Conservation (phyloP, 116 monocot species). For the Dioscorea cayenensis region DNA sequence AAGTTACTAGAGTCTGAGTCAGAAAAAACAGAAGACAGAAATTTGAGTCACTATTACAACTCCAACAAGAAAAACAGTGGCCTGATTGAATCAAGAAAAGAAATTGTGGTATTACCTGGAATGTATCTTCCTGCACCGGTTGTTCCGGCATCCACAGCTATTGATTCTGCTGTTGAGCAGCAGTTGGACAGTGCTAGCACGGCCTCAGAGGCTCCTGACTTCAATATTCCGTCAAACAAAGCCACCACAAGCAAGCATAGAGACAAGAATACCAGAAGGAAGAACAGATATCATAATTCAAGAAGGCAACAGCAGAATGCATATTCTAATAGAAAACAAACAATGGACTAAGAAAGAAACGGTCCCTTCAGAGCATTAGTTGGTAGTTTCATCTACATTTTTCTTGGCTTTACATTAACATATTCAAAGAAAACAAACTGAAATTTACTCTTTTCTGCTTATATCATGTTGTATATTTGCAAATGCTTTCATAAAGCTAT, state of each 20-base stretch:
- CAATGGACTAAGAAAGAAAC: conserved; percentile 43
- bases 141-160: neutral
- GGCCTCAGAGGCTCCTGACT: neutral
- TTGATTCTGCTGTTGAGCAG: conserved; percentile 7
- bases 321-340: conserved; percentile 23
- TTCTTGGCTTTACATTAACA: no score
- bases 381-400: neutral
- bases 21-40: conserved; percentile 44
- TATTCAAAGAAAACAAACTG: no score
- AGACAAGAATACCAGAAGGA: conserved; percentile 20
- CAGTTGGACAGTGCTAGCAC: neutral
- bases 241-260: conserved; percentile 25
- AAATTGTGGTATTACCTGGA: conserved; percentile 48
- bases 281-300: conserved; percentile 14
- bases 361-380: conserved; percentile 22
- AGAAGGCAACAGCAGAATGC: conserved; percentile 14
- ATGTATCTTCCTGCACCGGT: conserved; percentile 56
- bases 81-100: conserved; percentile 64
- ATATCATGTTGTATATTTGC: no score
- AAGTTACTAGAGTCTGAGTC: conserved; percentile 35
- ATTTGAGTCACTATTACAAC: conserved; percentile 41
- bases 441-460: no score
- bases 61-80: conserved; percentile 55
- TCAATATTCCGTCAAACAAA: conserved; percentile 11
- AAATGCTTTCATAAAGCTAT: no score